Conservation (phyloP, 2,329 filamentous ascomycete species). For the Alternaria brassicae region DNA sequence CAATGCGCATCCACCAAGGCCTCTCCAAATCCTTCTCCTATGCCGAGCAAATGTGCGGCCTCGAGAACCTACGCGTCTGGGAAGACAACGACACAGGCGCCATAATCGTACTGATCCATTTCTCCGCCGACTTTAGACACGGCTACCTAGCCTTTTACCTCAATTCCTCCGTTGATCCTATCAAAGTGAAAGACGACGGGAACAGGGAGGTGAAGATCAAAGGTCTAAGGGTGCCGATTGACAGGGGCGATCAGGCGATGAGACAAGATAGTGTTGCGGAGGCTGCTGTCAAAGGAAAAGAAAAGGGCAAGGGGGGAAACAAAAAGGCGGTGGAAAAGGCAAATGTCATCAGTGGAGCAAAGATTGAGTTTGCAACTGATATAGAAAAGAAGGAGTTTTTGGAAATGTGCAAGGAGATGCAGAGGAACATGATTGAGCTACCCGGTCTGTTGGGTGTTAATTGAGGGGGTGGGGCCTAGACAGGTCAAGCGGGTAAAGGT, state of each 20-base stretch:
- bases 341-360: constrained; percentile 52
- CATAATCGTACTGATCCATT: constrained; percentile 55
- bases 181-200: constrained; percentile 53
- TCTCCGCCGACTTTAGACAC: constrained; percentile 52
- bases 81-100: constrained; percentile 54
- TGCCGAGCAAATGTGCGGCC: constrained; percentile 58
- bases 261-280: constrained; percentile 33
- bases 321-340: constrained; percentile 39
- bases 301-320: constrained; percentile 15
- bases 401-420: constrained; percentile 47
- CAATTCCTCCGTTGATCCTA: constrained; percentile 48
- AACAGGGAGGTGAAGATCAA: constrained; percentile 52
- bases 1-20: constrained; percentile 55
- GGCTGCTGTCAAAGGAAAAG: constrained; percentile 8
- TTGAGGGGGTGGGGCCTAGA: constrained; percentile 1
- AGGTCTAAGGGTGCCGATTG: constrained; percentile 50
- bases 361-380: constrained; percentile 55
- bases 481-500: background rate
- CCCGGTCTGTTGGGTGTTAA: constrained; percentile 48
- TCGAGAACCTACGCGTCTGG: constrained; percentile 58
- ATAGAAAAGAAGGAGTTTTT: constrained; percentile 53
- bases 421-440: constrained; percentile 48
- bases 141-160: constrained; percentile 57
- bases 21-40: constrained; percentile 52
- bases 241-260: constrained; percentile 19